These are phyloP conservation scores for Gossypium gossypioides DNA, from an alignment of 441 rosid species.

Conservation along the genomic window DNA sequence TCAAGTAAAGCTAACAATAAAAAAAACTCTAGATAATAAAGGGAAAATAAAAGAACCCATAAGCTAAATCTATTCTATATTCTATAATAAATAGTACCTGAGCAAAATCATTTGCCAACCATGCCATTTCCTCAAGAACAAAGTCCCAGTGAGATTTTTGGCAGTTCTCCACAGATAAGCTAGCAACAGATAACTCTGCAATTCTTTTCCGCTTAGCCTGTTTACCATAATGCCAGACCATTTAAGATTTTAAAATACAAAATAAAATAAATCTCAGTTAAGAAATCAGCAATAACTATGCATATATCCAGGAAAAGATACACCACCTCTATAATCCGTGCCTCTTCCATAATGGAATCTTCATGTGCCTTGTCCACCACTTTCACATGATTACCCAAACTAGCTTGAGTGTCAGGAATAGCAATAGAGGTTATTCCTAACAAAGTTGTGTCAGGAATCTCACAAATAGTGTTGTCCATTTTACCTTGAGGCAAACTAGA, in stretches of 20 bases:
- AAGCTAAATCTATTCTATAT: not conserved
- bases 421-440: conserved; percentile 29
- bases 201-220: conserved; percentile 90
- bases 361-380: conserved; percentile 50
- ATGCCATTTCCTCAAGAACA: conserved; percentile 97
- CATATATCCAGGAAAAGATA: conserved; percentile 13
- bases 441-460: conserved; percentile 29
- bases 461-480: conserved; percentile 27
- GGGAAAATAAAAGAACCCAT: not conserved
- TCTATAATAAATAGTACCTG: conserved; percentile 48
- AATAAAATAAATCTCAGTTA: conserved; percentile 13
- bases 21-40: conserved; percentile 10
- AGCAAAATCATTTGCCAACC: conserved; percentile 97
- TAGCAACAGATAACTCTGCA: conserved; percentile 67
- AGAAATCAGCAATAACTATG: conserved; percentile 10
- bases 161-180: conserved; percentile 36
- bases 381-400: conserved; percentile 30
- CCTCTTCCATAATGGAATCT: conserved; percentile 88
- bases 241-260: conserved; percentile 12
- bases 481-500: conserved; percentile 31
- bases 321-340: conserved; percentile 71
- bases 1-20: conserved; percentile 7
- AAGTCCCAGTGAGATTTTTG: conserved; percentile 83
- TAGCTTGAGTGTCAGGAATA: conserved; percentile 37
- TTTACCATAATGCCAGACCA: conserved; percentile 24